Evolutionary conservation across 768 basidiomycete genomes (phyloP).

Genomic region (Lyophyllum atratum): DNA sequence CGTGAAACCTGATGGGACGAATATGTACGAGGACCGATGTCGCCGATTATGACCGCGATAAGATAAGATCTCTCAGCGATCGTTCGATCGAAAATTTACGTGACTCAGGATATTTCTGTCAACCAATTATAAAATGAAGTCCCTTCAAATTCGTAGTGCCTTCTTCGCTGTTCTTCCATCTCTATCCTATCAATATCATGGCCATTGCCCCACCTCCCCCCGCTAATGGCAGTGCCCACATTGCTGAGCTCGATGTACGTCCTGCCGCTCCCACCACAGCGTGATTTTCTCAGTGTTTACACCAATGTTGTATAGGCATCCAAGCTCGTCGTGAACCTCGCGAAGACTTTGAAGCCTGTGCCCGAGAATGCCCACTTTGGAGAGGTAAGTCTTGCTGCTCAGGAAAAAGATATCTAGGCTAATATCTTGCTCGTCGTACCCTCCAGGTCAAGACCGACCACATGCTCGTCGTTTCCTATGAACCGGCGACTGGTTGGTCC

Average conservation of each 20-base stretch:
- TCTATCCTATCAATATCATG: constrained; percentile 11
- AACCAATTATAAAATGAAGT: too few species aligned
- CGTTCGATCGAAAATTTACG: background rate
- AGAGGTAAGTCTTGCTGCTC: constrained; percentile 36
- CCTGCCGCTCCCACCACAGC: background rate
- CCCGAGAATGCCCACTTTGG: constrained; percentile 60
- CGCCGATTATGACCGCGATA: background rate
- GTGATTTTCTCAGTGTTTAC: background rate
- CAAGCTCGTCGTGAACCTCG: constrained; percentile 48
- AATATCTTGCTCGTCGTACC: background rate
- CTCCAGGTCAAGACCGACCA: constrained; percentile 69
- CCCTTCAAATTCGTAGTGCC: background rate
- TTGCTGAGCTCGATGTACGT: constrained; percentile 17
- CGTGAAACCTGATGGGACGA: too few species aligned
- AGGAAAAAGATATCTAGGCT: background rate
- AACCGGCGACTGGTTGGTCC: constrained; percentile 67
- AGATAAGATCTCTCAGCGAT: constrained; percentile 10
- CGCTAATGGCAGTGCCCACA: background rate
- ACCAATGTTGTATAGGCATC: constrained; percentile 45
- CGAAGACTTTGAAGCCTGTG: constrained; percentile 50
- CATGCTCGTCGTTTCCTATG: constrained; percentile 71
- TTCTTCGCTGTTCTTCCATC: background rate
- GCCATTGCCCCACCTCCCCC: constrained; percentile 14
- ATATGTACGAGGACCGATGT: too few species aligned
- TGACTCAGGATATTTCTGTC: constrained; percentile 3